Conservation (phyloP, 768 basidiomycete genomes). For the Russula vinacea region DNA sequence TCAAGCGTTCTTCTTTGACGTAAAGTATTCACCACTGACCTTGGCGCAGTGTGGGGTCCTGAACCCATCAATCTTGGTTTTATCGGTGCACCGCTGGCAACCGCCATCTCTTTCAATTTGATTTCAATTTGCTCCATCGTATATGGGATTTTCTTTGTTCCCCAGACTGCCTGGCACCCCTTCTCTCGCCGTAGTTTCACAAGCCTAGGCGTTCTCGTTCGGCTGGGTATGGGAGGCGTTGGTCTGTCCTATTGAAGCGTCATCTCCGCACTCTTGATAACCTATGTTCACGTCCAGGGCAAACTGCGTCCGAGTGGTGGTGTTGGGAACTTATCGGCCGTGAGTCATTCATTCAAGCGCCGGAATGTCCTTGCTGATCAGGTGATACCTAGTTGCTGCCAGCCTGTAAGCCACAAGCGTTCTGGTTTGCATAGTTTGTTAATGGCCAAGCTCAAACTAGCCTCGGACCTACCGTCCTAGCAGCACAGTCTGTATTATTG, state of each 20-base stretch:
- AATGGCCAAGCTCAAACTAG: constrained; percentile 40
- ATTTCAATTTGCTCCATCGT: constrained; percentile 58
- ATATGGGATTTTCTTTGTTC: constrained; percentile 64
- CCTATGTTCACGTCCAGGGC: constrained; percentile 41
- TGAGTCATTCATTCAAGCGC: constrained; percentile 33
- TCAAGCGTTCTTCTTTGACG: constrained; percentile 22
- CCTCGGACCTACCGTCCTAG: constrained; percentile 75
- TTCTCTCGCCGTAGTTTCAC: constrained; percentile 61
- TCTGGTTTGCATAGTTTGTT: constrained; percentile 18
- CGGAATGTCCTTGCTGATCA: constrained; percentile 2
- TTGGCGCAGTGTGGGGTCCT: constrained; percentile 71
- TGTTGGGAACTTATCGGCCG: constrained; percentile 83
- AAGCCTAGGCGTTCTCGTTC: constrained; percentile 62
- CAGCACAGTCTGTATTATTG: constrained; percentile 83
- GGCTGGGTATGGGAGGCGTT: constrained; percentile 79
- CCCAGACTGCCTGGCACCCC: constrained; percentile 79
- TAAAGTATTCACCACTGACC: constrained; percentile 10
- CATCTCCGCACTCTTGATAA: constrained; percentile 10
- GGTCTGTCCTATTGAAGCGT: constrained; percentile 40
- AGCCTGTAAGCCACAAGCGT: constrained; percentile 42
- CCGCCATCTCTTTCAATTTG: constrained; percentile 86
- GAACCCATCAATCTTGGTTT: constrained; percentile 76
- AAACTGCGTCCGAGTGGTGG: constrained; percentile 95
- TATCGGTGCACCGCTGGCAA: constrained; percentile 88
- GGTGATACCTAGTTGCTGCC: constrained; percentile 45